Evolutionary conservation across 2,329 filamentous ascomycete genomes (phyloP), one percentile per base, ranked within the genome.

Genomic region (Clarireedia paspali): DNA sequence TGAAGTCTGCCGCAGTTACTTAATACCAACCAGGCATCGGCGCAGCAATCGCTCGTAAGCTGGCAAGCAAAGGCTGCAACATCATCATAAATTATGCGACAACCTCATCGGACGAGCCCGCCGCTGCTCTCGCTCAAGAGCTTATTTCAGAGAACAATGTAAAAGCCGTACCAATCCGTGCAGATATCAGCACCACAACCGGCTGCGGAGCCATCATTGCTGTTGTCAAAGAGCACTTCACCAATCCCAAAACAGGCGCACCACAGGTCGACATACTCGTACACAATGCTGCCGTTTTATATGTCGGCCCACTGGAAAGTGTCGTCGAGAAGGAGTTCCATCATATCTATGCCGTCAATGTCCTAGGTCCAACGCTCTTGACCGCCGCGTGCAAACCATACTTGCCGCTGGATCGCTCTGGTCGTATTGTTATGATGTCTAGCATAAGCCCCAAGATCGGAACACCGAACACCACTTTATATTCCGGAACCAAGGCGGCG

Each of bases 221-320:
- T 12, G 75, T 77, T 0, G 77, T 80, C 2, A 76, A 79, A 61
- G 6, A 52, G 6, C 24, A 51, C 12, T 53, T 54, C 47, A 48
- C 53, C 1, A 34, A 55, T 17, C 14, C 52, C 52, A 55, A 51
- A 14, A 74, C 79, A 60, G 73, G 81, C 65, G 64, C 70, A 58
- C 79, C 89, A 67, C 81, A 84, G 63, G 77, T 95, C 65, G 88
- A 94, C 72, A 88, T 94, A 57, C 75, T 95, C 56, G 75, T 95
- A 74, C 92, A 95, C 79, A 94, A 92, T 70, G 89, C 90, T 20
- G 89, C 88, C 54, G 72, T 83, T 9, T 74, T 80, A 38, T 73
- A 81, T 44, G 90, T 91, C 72, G 80, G 84, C 64, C 70, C 75
- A 34, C 71, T 87, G 17, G 78, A 81, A 51, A 78, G 84, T 39